These are phyloP conservation scores for Polytrichum commune DNA, from an alignment of 225 moss, liverwort and hornwort species.

Conservation along the genomic window DNA sequence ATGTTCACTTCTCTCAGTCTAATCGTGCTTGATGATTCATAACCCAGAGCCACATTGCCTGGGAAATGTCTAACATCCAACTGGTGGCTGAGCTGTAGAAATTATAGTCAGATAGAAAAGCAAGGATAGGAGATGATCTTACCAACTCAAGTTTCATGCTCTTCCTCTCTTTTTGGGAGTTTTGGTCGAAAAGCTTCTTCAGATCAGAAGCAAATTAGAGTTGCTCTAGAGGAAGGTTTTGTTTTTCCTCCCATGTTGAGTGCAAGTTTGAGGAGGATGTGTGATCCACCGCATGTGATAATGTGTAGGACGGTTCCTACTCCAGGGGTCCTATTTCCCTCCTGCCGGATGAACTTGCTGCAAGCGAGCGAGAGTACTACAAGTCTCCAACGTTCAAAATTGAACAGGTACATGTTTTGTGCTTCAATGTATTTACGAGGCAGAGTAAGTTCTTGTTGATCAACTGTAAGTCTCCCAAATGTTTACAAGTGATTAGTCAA, in stretches of 20 bases:
- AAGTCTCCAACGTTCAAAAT: conserved; percentile 69
- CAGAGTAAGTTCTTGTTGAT: neutral
- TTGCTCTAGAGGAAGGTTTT: conserved; percentile 3
- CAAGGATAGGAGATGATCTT: no score
- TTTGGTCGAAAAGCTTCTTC: no score
- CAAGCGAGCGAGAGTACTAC: conserved; percentile 47
- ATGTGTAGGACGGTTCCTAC: conserved; percentile 86
- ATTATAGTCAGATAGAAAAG: no score
- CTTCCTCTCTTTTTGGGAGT: no score
- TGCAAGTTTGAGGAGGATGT: neutral
- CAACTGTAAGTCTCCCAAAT: neutral
- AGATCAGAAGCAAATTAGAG: neutral
- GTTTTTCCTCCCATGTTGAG: neutral
- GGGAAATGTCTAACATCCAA: no score
- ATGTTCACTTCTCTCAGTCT: conserved; percentile 5
- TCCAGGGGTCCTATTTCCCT: conserved; percentile 83
- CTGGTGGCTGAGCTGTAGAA: no score
- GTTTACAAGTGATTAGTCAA: neutral
- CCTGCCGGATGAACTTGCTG: conserved; percentile 41
- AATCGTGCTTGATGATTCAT: no score
- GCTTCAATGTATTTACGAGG: no score
- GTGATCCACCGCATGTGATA: conserved; percentile 12
- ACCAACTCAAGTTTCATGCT: no score
- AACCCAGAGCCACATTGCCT: no score
- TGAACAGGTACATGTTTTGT: conserved; percentile 65